A percentile compares a stretch with the other conserved stretches of the same genome.
Conservation (phyloP, 345 rosid species). For the Trapa incisa region DNA sequence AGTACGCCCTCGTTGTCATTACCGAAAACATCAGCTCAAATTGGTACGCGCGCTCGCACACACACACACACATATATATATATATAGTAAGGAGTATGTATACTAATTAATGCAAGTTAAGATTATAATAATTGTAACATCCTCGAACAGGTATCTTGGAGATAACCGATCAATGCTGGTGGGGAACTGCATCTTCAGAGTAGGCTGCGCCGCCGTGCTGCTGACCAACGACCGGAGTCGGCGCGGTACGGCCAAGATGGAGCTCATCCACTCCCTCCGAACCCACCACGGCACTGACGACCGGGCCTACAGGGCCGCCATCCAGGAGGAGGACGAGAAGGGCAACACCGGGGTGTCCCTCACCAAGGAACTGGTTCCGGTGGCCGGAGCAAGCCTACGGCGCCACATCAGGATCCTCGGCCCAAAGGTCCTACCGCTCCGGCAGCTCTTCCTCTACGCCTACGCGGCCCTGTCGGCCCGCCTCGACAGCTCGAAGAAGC, state of each 20-base stretch:
- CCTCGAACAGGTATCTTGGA: constrained; percentile 12
- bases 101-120: too few relatives aligned
- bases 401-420: constrained; percentile 12
- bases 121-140: too few relatives aligned
- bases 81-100: too few relatives aligned
- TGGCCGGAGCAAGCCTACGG: constrained; percentile 7
- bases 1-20: constrained; percentile 13
- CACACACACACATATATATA: neutral
- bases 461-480: neutral
- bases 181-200: constrained; percentile 18
- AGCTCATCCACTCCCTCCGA: constrained; percentile 13
- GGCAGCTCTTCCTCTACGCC: constrained; percentile 8
- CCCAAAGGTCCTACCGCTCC: constrained; percentile 11
- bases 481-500: constrained; percentile 3
- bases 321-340: constrained; percentile 13
- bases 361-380: constrained; percentile 15
- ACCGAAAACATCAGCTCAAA: constrained; percentile 15
- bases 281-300: constrained; percentile 17
- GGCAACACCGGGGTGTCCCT: constrained; percentile 14
- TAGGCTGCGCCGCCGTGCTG: constrained; percentile 13
- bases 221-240: constrained; percentile 9
- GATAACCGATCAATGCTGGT: constrained; percentile 18
- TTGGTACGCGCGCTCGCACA: constrained; percentile 1
- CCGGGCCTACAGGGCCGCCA: constrained; percentile 15
- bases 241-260: constrained; percentile 5